Conservation (phyloP, 345 rosid species). For the Eucalyptus curtisii region DNA sequence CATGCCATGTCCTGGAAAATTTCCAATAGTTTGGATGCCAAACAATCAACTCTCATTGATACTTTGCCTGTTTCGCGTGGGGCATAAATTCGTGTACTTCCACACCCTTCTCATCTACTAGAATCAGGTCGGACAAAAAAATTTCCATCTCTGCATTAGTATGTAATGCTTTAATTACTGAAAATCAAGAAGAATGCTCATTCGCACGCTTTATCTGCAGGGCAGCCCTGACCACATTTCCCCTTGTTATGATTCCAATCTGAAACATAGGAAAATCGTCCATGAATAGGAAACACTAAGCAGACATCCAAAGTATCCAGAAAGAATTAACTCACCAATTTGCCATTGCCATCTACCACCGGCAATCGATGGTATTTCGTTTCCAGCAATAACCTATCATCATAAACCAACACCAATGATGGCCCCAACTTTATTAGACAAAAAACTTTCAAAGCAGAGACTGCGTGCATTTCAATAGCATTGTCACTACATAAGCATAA, state of each 20-base stretch:
- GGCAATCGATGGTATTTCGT: constrained; percentile 84
- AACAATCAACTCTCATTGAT: background rate
- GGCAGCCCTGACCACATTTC: constrained; percentile 65
- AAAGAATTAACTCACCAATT: constrained; percentile 39
- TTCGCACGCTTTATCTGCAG: constrained; percentile 42
- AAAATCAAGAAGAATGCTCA: background rate
- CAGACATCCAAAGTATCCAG: background rate
- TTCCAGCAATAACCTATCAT: constrained; percentile 69
- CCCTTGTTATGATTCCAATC: constrained; percentile 81
- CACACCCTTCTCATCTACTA: background rate
- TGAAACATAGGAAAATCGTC: background rate
- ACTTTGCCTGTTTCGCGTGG: background rate
- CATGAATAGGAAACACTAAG: background rate
- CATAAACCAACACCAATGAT: background rate
- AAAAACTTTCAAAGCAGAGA: background rate
- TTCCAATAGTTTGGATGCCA: background rate
- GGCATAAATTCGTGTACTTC: background rate
- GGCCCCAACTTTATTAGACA: background rate
- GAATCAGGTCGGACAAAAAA: background rate
- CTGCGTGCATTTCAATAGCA: background rate
- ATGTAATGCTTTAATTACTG: background rate
- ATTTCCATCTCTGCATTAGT: background rate
- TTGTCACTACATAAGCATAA: background rate
- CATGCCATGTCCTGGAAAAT: background rate
- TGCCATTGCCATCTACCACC: constrained; percentile 64